Base-by-base conservation (phyloP, 371 early-diverging fungal genomes). In the Rhizopus delemar region DNA sequence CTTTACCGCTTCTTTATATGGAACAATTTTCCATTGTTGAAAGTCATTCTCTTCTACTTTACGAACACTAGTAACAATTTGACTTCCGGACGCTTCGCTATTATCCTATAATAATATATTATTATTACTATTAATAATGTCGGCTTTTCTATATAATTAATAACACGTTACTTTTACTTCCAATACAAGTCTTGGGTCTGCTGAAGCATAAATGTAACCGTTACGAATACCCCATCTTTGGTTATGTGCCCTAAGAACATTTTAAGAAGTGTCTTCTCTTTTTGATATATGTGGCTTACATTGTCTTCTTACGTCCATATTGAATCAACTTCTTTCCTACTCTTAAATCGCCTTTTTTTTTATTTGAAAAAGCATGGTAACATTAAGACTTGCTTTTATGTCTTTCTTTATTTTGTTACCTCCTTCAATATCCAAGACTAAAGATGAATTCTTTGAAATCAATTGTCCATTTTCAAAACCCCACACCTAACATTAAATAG, bases 141-240 rank as follows among this genome's bases (percentile, higher is more conserved):
- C 5, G 11, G 43, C 43, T 15, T 43, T 43, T 43, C n/a, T 43
- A 43, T 13, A 43, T 6, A 6, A 34, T 7, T 38, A 11, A 33
- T 31, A 32, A 11, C 39, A 41, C 31, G 35, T 57, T 65, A 62
- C 78, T 62, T 69, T 66, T 55, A 71, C 51, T 46, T 71, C 70
- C 45, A 75, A 59, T 13, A 80, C 75, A 31, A 80, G 62, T 50
- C 73, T 66, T 28, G 75, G 81, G 39, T 77, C 77, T 38, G 74
- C 72, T 16, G 70, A 59, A 11, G 58, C 62, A 57, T 77, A 74
- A 29, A 80, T 61, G 33, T 59, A 75, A 3, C 77, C 77, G 52
- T 80, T 71, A 35, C 77, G 68, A 45, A 54, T 64, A 15, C 74
- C 73, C 63, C 70, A 80, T 49, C 81, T 64, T 57, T 77, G 81